Conservation (phyloP, 2,329 filamentous ascomycete species). For the Calycina herbarum region DNA sequence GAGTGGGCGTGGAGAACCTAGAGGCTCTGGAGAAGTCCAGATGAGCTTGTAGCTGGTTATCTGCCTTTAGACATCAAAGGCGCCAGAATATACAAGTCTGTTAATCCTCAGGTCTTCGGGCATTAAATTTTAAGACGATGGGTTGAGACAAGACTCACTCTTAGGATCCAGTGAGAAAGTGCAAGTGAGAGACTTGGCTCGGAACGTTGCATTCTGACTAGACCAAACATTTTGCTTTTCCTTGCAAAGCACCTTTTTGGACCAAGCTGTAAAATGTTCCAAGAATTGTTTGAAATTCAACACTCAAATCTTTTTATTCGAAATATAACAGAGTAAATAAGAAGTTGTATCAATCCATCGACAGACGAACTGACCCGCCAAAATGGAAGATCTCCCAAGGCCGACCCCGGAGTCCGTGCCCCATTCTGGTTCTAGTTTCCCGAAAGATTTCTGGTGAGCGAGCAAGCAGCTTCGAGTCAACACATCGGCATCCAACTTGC, state of each 20-base stretch:
- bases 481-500: background rate
- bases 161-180: background rate
- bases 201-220: background rate
- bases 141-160: background rate
- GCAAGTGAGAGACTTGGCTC: background rate
- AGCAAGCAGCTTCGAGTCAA: background rate
- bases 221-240: background rate
- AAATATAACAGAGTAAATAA: too few species aligned
- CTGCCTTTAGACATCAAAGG: background rate
- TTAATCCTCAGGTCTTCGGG: background rate
- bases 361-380: too few species aligned
- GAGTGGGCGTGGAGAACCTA: background rate
- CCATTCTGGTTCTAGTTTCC: background rate
- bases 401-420: background rate
- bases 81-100: background rate
- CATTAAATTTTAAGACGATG: background rate
- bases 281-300: background rate
- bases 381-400: too few species aligned
- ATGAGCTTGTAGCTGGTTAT: background rate
- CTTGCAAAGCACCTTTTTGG: background rate
- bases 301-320: background rate
- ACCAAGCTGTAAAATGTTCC: background rate
- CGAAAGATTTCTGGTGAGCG: conserved; percentile 5
- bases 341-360: too few species aligned
- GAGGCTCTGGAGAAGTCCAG: background rate